Percentiles rank a stretch among this genome's conserved stretches.
phyloP scores from a whole-genome alignment of 108 stramenopile genomes.

The Cyclotella sp. region DNA sequence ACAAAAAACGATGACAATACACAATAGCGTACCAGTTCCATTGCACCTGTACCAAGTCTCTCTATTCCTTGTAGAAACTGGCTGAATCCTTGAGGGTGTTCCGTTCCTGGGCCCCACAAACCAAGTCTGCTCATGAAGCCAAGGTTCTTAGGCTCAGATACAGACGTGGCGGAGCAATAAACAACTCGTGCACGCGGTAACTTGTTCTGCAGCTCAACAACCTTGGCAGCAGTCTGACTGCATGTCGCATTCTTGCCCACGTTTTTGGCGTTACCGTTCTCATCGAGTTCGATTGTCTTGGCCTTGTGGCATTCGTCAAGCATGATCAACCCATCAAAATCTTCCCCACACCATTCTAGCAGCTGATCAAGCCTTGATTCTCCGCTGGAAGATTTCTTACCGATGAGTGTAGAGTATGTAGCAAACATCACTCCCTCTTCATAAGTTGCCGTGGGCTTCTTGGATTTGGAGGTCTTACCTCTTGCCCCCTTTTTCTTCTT shows the following conservation, averaged over 20 bases:
- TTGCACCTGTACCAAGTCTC: constrained; percentile 62
- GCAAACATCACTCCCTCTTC: constrained; percentile 61
- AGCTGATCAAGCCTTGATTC: constrained; percentile 62
- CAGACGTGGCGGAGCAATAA: constrained; percentile 74
- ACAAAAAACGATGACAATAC: background rate
- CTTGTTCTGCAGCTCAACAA: constrained; percentile 63
- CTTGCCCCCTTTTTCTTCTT: constrained; percentile 23
- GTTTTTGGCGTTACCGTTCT: constrained; percentile 43
- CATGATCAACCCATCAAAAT: constrained; percentile 68
- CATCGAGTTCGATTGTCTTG: constrained; percentile 59
- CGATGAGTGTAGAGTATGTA: constrained; percentile 54
- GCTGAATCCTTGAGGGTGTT: constrained; percentile 54
- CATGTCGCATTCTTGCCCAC: constrained; percentile 8
- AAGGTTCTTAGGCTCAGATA: constrained; percentile 66
- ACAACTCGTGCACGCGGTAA: constrained; percentile 77
- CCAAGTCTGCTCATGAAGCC: constrained; percentile 78
- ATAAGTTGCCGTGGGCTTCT: constrained; percentile 25
- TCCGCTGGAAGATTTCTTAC: constrained; percentile 28
- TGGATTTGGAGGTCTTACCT: constrained; percentile 27
- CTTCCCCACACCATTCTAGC: constrained; percentile 61
- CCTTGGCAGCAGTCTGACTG: constrained; percentile 59
- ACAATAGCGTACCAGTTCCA: constrained; percentile 47
- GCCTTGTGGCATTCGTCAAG: constrained; percentile 78
- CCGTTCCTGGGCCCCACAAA: constrained; percentile 63
- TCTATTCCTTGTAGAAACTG: constrained; percentile 62